Conservation (phyloP, 139 green algal genomes). For the Chlorella sp. region DNA sequence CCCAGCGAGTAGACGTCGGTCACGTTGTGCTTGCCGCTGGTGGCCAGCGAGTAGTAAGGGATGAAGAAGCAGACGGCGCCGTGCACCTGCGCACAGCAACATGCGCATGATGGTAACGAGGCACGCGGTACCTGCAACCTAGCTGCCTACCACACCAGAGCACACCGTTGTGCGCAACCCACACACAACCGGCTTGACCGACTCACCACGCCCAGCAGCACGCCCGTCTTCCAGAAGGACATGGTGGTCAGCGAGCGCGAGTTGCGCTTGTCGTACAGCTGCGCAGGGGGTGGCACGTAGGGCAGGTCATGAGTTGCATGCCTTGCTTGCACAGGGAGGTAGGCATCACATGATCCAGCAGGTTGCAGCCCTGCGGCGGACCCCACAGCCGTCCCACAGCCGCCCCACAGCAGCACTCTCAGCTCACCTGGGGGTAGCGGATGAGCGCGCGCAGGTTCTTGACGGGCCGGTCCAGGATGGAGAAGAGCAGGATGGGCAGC, state of each 20-base stretch:
- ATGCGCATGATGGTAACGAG: too few species aligned
- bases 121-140: too few species aligned
- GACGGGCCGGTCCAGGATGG: constrained; percentile 78
- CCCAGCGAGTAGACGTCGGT: constrained; percentile 67
- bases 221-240: constrained; percentile 67
- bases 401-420: not conserved
- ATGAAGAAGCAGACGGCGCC: constrained; percentile 72
- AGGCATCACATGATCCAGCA: too few species aligned
- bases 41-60: constrained; percentile 55
- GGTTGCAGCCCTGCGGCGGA: too few species aligned
- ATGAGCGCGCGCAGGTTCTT: constrained; percentile 50
- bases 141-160: too few species aligned
- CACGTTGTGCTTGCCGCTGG: constrained; percentile 41
- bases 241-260: constrained; percentile 47
- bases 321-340: not conserved
- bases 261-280: constrained; percentile 67
- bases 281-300: not conserved
- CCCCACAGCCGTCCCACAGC: too few species aligned
- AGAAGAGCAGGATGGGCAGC: constrained; percentile 83
- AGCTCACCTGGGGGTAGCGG: constrained; percentile 53
- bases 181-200: too few species aligned
- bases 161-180: too few species aligned
- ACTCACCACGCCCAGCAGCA: constrained; percentile 43
- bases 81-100: constrained; percentile 24
- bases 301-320: too few species aligned